Evolutionary conservation across 1,284 basidiomycete species (phyloP).

Genomic region (Tremellales sp.): DNA sequence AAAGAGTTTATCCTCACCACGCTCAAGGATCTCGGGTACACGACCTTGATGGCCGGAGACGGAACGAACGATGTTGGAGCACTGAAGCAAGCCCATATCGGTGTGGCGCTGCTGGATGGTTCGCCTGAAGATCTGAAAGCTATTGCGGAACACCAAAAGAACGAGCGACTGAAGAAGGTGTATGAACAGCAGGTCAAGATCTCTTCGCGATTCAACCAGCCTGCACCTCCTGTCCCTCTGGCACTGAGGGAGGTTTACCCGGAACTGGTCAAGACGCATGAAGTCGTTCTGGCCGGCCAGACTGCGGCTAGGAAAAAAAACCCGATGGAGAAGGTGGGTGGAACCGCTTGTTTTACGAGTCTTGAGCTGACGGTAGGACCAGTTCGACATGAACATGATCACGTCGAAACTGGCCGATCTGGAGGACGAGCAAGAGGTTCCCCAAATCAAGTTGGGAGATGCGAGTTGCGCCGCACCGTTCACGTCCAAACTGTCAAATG

Average conservation of each 20-base stretch:
- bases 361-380: conserved; percentile 11
- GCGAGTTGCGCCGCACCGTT: conserved; percentile 95
- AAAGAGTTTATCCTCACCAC: conserved; percentile 90
- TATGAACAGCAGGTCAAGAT: conserved; percentile 91
- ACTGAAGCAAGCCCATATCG: conserved; percentile 91
- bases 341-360: not conserved
- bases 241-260: conserved; percentile 79
- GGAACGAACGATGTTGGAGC: conserved; percentile 97
- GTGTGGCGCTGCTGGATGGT: conserved; percentile 86
- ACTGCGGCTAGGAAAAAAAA: conserved; percentile 68
- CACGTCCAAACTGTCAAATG: conserved; percentile 90
- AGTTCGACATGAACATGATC: conserved; percentile 85
- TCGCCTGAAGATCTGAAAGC: conserved; percentile 84
- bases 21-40: conserved; percentile 79
- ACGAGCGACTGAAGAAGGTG: conserved; percentile 87
- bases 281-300: conserved; percentile 64
- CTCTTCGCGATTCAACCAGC: conserved; percentile 80
- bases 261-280: conserved; percentile 83
- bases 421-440: conserved; percentile 82
- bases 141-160: conserved; percentile 84
- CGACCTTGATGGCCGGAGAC: conserved; percentile 93
- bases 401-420: conserved; percentile 86
- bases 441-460: conserved; percentile 94
- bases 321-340: conserved; percentile 80
- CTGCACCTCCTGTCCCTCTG: conserved; percentile 82